Conservation (phyloP, 805 yeast species). For the Metschnikowia santaceciliae region DNA sequence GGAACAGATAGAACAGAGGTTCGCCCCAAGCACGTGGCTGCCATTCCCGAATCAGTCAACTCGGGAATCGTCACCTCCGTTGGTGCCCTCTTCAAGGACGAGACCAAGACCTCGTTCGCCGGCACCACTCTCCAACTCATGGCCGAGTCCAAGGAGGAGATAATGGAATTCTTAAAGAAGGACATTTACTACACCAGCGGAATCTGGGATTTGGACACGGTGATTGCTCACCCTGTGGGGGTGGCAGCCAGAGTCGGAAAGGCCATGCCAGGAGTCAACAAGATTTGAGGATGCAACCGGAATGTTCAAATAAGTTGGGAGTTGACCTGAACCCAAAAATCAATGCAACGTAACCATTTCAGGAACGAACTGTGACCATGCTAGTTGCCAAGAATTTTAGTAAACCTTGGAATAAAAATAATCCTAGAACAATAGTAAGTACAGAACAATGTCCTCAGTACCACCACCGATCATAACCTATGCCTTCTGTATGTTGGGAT, state of each 20-base stretch:
- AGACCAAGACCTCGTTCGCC: conserved; percentile 49
- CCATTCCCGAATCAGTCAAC: conserved; percentile 40
- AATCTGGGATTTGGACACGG: conserved; percentile 71
- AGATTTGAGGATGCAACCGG: conserved; percentile 4
- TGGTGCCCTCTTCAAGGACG: conserved; percentile 49
- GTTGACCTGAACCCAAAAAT: background rate
- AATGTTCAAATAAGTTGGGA: background rate
- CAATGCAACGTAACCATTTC: background rate
- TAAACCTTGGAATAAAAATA: too few relatives aligned
- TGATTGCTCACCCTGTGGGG: conserved; percentile 52
- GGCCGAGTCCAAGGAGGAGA: conserved; percentile 65
- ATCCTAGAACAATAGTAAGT: too few relatives aligned
- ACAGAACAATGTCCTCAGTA: too few relatives aligned
- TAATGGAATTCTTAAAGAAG: conserved; percentile 55
- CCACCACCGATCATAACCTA: too few relatives aligned
- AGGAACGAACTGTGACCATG: too few relatives aligned
- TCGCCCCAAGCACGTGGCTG: conserved; percentile 52
- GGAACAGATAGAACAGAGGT: conserved; percentile 51
- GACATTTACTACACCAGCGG: conserved; percentile 65
- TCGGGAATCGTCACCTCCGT: conserved; percentile 42
- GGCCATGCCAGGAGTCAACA: conserved; percentile 28
- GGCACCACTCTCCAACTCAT: conserved; percentile 63
- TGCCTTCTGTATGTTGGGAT: too few relatives aligned
- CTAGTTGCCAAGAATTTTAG: too few relatives aligned
- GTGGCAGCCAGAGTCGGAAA: conserved; percentile 35